phyloP scores from a whole-genome alignment of 108 stramenopile species.

The Nannochloropsis oceanica region DNA sequence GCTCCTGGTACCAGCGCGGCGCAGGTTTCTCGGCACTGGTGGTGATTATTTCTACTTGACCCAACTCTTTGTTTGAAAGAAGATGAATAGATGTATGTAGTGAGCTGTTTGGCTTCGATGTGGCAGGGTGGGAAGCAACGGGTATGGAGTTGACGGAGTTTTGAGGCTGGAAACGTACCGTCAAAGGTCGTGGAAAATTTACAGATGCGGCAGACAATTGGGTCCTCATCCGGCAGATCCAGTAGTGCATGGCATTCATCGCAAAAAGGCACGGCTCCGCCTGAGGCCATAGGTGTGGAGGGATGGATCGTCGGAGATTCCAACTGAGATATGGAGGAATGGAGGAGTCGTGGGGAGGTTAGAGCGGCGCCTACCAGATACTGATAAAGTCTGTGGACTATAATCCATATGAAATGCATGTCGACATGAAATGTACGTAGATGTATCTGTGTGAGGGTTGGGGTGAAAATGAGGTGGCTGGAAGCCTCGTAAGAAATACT shows the following conservation, averaged over 20 bases:
- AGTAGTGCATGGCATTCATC: not conserved
- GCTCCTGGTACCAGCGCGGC: not conserved
- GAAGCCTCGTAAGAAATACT: no score
- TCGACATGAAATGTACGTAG: no score
- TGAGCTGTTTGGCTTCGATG: no score
- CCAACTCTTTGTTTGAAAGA: not conserved
- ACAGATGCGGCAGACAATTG: not conserved
- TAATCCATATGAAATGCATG: no score
- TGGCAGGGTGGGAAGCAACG: no score
- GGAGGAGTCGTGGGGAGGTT: not conserved
- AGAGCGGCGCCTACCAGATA: no score
- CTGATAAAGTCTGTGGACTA: no score
- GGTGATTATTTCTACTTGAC: not conserved
- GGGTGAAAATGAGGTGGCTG: no score
- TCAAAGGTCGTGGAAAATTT: not conserved
- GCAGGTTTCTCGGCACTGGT: not conserved
- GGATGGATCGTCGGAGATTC: not conserved
- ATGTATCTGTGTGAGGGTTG: no score
- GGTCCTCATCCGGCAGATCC: not conserved
- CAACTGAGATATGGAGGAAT: not conserved
- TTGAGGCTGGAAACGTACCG: not conserved
- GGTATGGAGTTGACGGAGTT: not conserved
- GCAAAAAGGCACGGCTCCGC: not conserved
- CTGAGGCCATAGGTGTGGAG: not conserved
- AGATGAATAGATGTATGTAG: not conserved